Evolutionary conservation across 805 yeast species (phyloP).

Genomic region (Barnettozyma vustinii): DNA sequence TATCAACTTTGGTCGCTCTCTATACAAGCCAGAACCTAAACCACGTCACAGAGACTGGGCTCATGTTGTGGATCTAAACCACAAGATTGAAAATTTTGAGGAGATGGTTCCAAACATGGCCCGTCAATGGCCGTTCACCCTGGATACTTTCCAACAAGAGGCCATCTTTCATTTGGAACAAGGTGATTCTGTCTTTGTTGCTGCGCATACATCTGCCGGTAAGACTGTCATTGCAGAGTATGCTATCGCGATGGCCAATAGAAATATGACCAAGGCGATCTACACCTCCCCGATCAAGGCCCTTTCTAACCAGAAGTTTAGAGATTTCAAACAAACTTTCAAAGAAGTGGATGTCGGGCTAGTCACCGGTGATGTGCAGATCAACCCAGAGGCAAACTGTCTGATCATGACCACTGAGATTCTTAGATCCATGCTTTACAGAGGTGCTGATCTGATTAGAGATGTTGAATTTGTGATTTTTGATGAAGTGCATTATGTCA

Average conservation of each 20-base stretch:
- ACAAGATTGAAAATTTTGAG: constrained; percentile 73
- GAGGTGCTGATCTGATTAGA: constrained; percentile 94
- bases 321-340: constrained; percentile 80
- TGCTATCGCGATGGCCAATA: constrained; percentile 93
- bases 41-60: constrained; percentile 72
- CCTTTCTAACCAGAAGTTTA: constrained; percentile 79
- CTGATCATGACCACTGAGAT: constrained; percentile 97
- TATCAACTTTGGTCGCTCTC: constrained; percentile 40
- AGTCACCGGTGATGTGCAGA: constrained; percentile 96
- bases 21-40: constrained; percentile 17
- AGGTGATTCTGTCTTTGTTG: constrained; percentile 97
- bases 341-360: constrained; percentile 85
- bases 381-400: constrained; percentile 94
- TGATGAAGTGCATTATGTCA: constrained; percentile 97
- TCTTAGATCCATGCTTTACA: constrained; percentile 87
- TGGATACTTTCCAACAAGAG: constrained; percentile 94
- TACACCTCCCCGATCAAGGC: constrained; percentile 96
- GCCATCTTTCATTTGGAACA: constrained; percentile 95
- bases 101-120: constrained; percentile 94
- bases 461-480: constrained; percentile 97
- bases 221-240: constrained; percentile 98
- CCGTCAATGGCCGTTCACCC: constrained; percentile 87
- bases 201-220: constrained; percentile 99
- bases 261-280: constrained; percentile 95
- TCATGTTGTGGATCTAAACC: constrained; percentile 85